Evolutionary conservation across 2,329 filamentous ascomycete genomes (phyloP).

Genomic region (Trichophyton benhamiae): DNA sequence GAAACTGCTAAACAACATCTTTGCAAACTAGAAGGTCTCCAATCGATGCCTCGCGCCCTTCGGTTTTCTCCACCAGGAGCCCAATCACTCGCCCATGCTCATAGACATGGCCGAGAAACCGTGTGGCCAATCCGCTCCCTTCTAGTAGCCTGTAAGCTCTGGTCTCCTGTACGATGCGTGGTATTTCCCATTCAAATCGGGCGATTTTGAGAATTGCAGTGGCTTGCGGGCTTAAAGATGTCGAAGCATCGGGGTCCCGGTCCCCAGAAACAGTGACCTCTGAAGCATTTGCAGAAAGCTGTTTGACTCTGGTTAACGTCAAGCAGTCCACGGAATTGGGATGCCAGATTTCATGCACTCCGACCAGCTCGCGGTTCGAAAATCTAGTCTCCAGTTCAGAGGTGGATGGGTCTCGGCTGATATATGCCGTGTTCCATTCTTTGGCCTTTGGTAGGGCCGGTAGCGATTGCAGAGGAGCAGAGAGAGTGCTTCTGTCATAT

Average conservation of each 20-base stretch:
- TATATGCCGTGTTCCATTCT: too few species aligned
- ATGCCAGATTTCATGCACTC: too few species aligned
- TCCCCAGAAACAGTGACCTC: neutral
- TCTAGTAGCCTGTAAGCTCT: neutral
- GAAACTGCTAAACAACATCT: neutral
- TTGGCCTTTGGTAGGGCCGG: too few species aligned
- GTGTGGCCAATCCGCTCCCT: neutral
- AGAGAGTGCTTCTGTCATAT: too few species aligned
- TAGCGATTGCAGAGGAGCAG: too few species aligned
- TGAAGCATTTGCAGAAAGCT: neutral
- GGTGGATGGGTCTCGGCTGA: too few species aligned
- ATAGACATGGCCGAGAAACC: conserved; percentile 4
- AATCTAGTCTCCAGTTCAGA: too few species aligned
- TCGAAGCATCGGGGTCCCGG: neutral
- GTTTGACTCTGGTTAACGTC: too few species aligned
- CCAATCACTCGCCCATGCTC: conserved; percentile 1
- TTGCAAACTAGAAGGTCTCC: neutral
- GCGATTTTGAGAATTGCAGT: neutral
- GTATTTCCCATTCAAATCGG: neutral
- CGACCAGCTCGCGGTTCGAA: too few species aligned
- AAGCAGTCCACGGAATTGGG: too few species aligned
- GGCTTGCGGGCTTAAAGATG: neutral
- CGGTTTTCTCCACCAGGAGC: conserved; percentile 1
- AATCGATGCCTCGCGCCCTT: neutral
- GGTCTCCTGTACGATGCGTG: neutral